Evolutionary conservation across 2,329 filamentous ascomycete genomes (phyloP), one percentile per base, ranked within the genome.

Genomic region (Penicillium sp.): DNA sequence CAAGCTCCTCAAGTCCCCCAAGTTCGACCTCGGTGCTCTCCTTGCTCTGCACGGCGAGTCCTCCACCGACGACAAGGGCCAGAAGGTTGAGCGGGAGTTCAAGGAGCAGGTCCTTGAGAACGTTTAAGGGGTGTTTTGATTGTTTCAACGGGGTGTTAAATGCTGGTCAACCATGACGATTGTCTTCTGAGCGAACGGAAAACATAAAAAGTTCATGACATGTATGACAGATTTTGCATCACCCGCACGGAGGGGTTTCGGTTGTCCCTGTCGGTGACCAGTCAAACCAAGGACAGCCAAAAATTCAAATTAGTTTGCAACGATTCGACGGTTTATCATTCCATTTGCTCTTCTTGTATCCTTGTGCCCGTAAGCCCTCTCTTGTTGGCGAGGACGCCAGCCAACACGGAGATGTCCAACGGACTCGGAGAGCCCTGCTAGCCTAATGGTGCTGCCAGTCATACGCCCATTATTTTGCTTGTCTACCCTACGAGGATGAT

Each of bases 21-120:
- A 98, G 83, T 97, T 98, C 81, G 93, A 98, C 73, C 86, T 98
- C 61, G 93, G 93, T 76, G 86, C 88, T 66, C 84, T 98, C 65
- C 86, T 98, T 76, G 86, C 86, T 75, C 86, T 98, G 67, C 93
- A 98, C 81, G 93, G 93, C 77, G 93, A 98, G 83, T 94, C 90
- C 56, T 85, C 83, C 70, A 90, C 88, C 66, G 90, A 97, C 73
- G 93, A 98, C 78, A 84, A 90, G 73, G 93, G 93, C 68, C 88
- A 96, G 78, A 97, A 96, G 88, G 88, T 94, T 60, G 93, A 97
- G 84, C 81, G 90, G 71, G 91, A 98, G 79, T 98, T 97, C 87
- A 95, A 96, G 88, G 91, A 98, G 85, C 82, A 81, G 69, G 89
- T 96, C 69, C 82, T 96, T 66, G 88, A 95, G 73, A 84, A 83